These are phyloP conservation scores for Ophiognomonia clavigignenti-juglandacearum DNA, from an alignment of 2,329 filamentous ascomycete species.

Conservation along the genomic window DNA sequence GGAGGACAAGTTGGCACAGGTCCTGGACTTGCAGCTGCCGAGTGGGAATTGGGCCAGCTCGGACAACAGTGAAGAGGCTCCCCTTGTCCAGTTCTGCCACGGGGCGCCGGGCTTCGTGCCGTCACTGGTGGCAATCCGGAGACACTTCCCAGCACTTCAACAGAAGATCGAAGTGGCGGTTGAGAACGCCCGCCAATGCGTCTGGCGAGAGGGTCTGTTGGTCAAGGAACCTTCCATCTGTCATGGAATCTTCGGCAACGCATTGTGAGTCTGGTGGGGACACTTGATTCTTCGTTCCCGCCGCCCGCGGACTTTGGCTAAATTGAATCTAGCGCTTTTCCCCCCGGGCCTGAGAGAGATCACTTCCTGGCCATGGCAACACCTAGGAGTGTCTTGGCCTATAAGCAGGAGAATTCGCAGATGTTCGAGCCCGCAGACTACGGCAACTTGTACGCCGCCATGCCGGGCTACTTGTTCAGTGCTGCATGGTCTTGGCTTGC, in stretches of 20 bases:
- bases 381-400: constrained; percentile 44
- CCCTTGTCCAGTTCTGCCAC: constrained; percentile 56
- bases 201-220: constrained; percentile 48
- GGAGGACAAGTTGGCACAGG: constrained; percentile 43
- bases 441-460: constrained; percentile 21
- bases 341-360: constrained; percentile 27
- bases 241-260: constrained; percentile 56
- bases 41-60: constrained; percentile 25
- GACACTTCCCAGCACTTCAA: constrained; percentile 44
- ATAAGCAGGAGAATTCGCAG: constrained; percentile 17
- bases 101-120: constrained; percentile 53
- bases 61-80: constrained; percentile 13
- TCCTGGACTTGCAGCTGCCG: constrained; percentile 55
- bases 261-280: constrained; percentile 41
- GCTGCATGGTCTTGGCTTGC: constrained; percentile 26
- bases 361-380: constrained; percentile 53
- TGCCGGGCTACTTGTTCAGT: constrained; percentile 22
- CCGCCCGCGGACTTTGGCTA: too few species aligned
- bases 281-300: background rate
- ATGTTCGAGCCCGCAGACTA: constrained; percentile 25
- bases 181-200: constrained; percentile 40
- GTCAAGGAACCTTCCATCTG: constrained; percentile 58
- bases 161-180: constrained; percentile 46
- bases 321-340: constrained; percentile 13
- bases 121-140: constrained; percentile 45